Percentiles rank a stretch among this genome's conserved stretches.
Evolutionary conservation across 148 eudicot species (phyloP).

Genomic region (Amaranthus hypochondriacus): DNA sequence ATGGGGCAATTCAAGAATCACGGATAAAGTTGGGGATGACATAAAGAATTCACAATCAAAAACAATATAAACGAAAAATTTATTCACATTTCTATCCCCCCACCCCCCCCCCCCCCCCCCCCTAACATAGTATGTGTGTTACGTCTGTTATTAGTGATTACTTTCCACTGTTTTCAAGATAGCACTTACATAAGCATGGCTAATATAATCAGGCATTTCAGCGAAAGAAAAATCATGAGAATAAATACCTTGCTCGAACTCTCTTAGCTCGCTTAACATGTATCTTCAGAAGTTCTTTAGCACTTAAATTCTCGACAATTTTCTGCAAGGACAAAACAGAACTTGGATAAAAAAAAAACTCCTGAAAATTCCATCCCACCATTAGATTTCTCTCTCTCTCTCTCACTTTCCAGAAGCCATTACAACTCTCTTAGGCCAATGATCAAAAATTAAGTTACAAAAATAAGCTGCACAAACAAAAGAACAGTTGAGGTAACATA

Average conservation of each 20-base stretch:
- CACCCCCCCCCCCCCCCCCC: too few species aligned
- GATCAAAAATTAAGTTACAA: background rate
- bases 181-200: background rate
- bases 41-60: too few species aligned
- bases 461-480: background rate
- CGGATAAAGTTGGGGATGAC: too few species aligned
- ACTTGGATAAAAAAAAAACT: conserved; percentile 7
- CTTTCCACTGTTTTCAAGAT: too few species aligned
- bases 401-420: background rate
- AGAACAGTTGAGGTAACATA: background rate
- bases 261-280: conserved; percentile 65
- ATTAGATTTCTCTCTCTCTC: background rate
- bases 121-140: too few species aligned
- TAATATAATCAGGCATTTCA: background rate
- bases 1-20: too few species aligned
- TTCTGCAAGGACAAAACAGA: conserved; percentile 31
- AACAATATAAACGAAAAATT: too few species aligned
- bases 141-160: too few species aligned
- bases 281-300: conserved; percentile 45
- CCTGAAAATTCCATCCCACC: conserved; percentile 5
- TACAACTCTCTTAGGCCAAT: background rate
- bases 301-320: conserved; percentile 25
- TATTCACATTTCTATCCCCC: too few species aligned
- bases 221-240: background rate
- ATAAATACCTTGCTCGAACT: conserved; percentile 49